These are phyloP conservation scores for Pythium chondricola DNA, from an alignment of 352 stramenopile species.

Conservation along the genomic window DNA sequence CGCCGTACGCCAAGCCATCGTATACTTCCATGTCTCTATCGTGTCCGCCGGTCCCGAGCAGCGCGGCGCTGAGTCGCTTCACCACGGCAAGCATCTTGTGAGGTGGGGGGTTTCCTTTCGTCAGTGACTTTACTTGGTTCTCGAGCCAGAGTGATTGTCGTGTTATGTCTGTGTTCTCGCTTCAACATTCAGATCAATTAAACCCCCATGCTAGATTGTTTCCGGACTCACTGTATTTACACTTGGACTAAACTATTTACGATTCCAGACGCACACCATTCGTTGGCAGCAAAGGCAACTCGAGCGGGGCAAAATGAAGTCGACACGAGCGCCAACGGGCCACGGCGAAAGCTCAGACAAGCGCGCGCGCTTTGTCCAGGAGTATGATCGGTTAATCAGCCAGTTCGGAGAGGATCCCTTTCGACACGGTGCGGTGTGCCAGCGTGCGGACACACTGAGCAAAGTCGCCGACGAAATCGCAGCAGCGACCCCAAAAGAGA, in stretches of 20 bases:
- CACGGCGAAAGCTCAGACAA: background rate
- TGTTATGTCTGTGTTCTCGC: background rate
- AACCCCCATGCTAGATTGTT: background rate
- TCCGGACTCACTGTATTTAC: background rate
- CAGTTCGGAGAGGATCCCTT: constrained; percentile 58
- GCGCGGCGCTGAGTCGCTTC: background rate
- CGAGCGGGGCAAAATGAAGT: constrained; percentile 10
- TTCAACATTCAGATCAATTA: constrained; percentile 11
- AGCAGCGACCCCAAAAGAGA: constrained; percentile 19
- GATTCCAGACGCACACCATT: too few species aligned
- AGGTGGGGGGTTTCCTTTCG: background rate
- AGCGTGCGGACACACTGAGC: constrained; percentile 33
- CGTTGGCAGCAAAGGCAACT: constrained; percentile 11
- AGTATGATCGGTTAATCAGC: constrained; percentile 58
- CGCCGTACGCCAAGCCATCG: constrained; percentile 2
- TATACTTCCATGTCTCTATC: background rate
- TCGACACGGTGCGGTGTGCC: constrained; percentile 18
- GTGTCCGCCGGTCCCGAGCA: background rate
- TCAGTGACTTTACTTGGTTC: background rate
- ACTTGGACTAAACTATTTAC: too few species aligned
- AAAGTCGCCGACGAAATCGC: constrained; percentile 22
- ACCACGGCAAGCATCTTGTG: background rate
- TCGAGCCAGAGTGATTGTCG: constrained; percentile 11
- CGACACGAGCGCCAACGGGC: background rate
- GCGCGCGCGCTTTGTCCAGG: constrained; percentile 10